phyloP scores from a whole-genome alignment of 306 rosid species.

The Astragalus membranaceus region DNA sequence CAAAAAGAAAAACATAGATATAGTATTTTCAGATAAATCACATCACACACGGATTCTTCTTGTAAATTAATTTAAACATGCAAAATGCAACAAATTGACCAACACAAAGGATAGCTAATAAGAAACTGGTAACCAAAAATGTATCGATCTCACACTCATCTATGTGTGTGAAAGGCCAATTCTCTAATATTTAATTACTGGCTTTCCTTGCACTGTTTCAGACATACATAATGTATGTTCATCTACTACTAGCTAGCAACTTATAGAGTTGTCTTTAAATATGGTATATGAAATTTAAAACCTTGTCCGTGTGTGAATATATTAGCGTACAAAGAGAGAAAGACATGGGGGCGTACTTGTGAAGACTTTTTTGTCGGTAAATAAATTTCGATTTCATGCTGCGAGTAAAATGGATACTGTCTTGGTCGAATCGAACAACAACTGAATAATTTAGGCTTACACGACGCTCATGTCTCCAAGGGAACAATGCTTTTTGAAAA shows the following conservation, averaged over 20 bases:
- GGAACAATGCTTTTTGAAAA: too few species aligned
- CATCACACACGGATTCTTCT: constrained; percentile 10
- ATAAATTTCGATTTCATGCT: background rate
- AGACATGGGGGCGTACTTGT: background rate
- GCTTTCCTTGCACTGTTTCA: constrained; percentile 12
- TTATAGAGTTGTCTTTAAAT: background rate
- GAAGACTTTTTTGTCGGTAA: background rate
- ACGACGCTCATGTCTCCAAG: too few species aligned
- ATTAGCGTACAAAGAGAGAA: background rate
- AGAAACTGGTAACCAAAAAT: background rate
- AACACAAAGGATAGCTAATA: background rate
- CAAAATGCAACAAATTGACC: constrained; percentile 13
- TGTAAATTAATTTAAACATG: constrained; percentile 9
- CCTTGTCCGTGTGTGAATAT: background rate
- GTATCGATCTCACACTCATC: background rate
- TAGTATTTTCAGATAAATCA: constrained; percentile 6
- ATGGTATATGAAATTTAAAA: constrained; percentile 1
- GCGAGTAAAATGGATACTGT: background rate
- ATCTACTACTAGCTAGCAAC: background rate
- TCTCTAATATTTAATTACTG: constrained; percentile 3
- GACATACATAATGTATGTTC: constrained; percentile 20
- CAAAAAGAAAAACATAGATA: background rate
- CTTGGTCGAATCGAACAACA: background rate
- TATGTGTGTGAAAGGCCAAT: constrained; percentile 21
- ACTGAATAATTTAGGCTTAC: background rate